Evolutionary conservation across 2,329 filamentous ascomycete species (phyloP), one percentile per base, ranked within the genome.

Genomic region (Botrytis deweyae): DNA sequence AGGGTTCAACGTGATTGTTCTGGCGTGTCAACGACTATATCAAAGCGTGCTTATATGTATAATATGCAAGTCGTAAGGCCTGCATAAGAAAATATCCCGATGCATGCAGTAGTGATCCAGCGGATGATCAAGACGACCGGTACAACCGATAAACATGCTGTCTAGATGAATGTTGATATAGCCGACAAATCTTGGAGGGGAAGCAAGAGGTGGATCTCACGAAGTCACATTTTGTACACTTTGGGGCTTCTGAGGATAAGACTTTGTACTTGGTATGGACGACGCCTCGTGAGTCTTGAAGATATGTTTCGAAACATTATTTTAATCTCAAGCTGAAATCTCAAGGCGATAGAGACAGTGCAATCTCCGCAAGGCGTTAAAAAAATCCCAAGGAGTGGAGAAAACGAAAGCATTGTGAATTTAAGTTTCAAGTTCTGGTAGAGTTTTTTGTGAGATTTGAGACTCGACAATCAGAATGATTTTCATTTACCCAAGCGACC

Each of bases 21-120:
- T 55, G 63, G 22, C 36, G 38, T 46, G 22, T 40, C 46, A 25
- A 52, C 36, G 33, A 55, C 65, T 52, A 29, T 36, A 72, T 55
- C 70, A 72, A 66, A 52, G 61, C 44, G 70, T 72, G 59, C 61
- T 29, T 29, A 58, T 58, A 22, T 36, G 64, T 64, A 63, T 40
- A 22, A 40, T 65, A 65, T 63, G 58, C 33, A 65, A 8, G n/a
- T 44, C 58, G 55, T 52, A 49, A 71, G 25, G 59, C 29, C 63
- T 63, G 42, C 25, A 49, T 16, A 12, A 46, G 58, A 20, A 38
- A 42, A 66, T 29, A 5, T 67, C 38, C 61, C 69, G 69, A 66
- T 61, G 52, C 67, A 70, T 44, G 52, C 29, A 58, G 65, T 29
- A 22, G 65, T 40, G 25, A 49, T n/a, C 22, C 14, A 55, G 46